phyloP scores from a whole-genome alignment of 2,329 filamentous ascomycete genomes.

The Sclerotinia subarctica region DNA sequence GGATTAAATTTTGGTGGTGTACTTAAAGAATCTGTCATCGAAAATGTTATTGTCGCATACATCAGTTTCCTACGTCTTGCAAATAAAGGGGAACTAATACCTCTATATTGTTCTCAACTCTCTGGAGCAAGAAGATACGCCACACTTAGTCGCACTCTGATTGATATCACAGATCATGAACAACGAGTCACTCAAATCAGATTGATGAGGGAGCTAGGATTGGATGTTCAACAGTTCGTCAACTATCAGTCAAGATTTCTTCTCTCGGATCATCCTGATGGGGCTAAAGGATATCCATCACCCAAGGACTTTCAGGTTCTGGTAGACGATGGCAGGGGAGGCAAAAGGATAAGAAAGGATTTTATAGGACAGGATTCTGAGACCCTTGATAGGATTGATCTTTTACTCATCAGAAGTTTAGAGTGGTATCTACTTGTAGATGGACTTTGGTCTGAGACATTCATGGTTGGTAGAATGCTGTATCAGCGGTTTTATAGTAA shows the following conservation, averaged over 20 bases:
- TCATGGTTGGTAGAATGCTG: slow-evolving; percentile 65
- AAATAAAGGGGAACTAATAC: slow-evolving; percentile 73
- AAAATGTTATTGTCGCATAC: slow-evolving; percentile 79
- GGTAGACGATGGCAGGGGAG: slow-evolving; percentile 45
- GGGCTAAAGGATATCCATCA: slow-evolving; percentile 41
- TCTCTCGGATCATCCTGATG: slow-evolving; percentile 49
- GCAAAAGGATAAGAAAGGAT: slow-evolving; percentile 64
- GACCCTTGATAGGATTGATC: slow-evolving; percentile 60
- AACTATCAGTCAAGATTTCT: slow-evolving; percentile 60
- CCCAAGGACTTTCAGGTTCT: slow-evolving; percentile 52
- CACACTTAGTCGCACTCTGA: slow-evolving; percentile 72
- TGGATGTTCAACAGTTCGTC: slow-evolving; percentile 73
- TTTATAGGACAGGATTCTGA: slow-evolving; percentile 68
- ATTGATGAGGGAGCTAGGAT: slow-evolving; percentile 70
- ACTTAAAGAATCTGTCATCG: slow-evolving; percentile 43
- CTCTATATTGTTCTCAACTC: slow-evolving; percentile 83
- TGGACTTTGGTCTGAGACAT: slow-evolving; percentile 68
- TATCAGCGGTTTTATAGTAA: slow-evolving; percentile 82
- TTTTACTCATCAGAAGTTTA: slow-evolving; percentile 70
- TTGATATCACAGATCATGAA: slow-evolving; percentile 63
- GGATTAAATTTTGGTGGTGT: slow-evolving; percentile 47
- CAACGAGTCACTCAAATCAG: slow-evolving; percentile 67
- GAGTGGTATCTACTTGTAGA: slow-evolving; percentile 81
- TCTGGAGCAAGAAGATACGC: slow-evolving; percentile 61
- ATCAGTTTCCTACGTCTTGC: slow-evolving; percentile 73